Evolutionary conservation across 805 yeast species (phyloP), one percentile per base, ranked within the genome.

Genomic region (Debaryomyces castellii): DNA sequence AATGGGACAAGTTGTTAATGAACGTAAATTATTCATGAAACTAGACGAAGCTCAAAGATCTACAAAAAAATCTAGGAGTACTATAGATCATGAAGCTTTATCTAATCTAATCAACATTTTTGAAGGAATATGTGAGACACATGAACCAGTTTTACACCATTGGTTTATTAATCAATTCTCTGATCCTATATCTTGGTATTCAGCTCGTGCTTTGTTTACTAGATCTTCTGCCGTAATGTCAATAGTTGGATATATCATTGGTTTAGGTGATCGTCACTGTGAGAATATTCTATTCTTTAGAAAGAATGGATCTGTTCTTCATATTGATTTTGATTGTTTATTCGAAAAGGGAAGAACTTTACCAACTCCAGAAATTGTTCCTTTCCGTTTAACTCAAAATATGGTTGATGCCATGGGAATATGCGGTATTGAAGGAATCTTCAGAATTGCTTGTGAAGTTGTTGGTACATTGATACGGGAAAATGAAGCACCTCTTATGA

Each of bases 191-290:
- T 70, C 81, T 1, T 94, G 99, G 99, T 87, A 89, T 49, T 75
- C 76, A 36, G 87, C 92, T 1, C 69, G 98, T 45, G 84, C 83
- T 40, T 73, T 75, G 28, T 95, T 79, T 60, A 82, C 88, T 0
- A 73, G 96, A 44, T 82, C 96, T 0, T 74, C 87, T 22, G 97
- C 97, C 0, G 98, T 92, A 0, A 94, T 95, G 99, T 90, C 97
- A 0, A 89, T 94, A 73, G 96, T 92, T 4, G 99, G 99, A 0
- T 89, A 88, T 60, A 81, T 94, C 39, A 73, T 94, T 22, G 99
- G 99, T 7, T 74, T 94, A 41, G 99, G 99, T 20, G 99, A 94
- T 64, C 76, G 99, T 33, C 99, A 94, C 61, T 87, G 96, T 54
- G 99, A 94, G 59, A 94, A 94, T 58, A 81, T 94, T 17, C 66